Evolutionary conservation across 1,139 yeast species (phyloP), one percentile per base, ranked within the genome.

Genomic region (Blastobotrys persicus): DNA sequence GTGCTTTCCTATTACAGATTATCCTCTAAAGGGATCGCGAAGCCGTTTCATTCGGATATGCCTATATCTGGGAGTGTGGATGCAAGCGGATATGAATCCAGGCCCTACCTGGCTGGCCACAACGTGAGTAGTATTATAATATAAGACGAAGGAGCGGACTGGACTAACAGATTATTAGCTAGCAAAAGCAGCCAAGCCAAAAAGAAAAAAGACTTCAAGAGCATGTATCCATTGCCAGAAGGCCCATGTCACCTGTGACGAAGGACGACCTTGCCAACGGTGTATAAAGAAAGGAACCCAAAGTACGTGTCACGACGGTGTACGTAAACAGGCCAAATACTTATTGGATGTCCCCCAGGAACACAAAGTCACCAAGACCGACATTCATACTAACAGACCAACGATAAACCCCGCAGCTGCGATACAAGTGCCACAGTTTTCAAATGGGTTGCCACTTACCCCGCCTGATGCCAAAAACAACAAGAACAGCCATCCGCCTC

Each of bases 201-300:
- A 64, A 45, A 69, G 79, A 44, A 71, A 69, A 56, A 88, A 88
- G 66, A 88, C 92, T 0, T 75, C 83, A 9, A 74, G 95, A 52
- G 97, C 98, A n/a, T 91, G 98, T 60, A 80, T 80, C 46, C 94
- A 88, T 68, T 91, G 98, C 64, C 89, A 89, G 54, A 80, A 79
- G 59, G 87, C 95, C 1, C 98, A 91, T 66, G 81, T 88, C 75
- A 85, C 96, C 0, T 91, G 98, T 66, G 96, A 88, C 59, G 77
- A 81, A 13, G 52, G 68, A 37, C 62, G 98, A 44, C 98, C 98
- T 0, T 91, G 98, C 61, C 75, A 76, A 49, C 68, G 96, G 44
- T 91, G 98, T 66, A 65, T 84, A n/a, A 76, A 75, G 44, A 73
- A 87, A 58, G 89, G 89, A 0, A 69, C 87, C n/a, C 78, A 75